Base-by-base conservation (phyloP, 73 alveolate species). In the Chromera velia region DNA sequence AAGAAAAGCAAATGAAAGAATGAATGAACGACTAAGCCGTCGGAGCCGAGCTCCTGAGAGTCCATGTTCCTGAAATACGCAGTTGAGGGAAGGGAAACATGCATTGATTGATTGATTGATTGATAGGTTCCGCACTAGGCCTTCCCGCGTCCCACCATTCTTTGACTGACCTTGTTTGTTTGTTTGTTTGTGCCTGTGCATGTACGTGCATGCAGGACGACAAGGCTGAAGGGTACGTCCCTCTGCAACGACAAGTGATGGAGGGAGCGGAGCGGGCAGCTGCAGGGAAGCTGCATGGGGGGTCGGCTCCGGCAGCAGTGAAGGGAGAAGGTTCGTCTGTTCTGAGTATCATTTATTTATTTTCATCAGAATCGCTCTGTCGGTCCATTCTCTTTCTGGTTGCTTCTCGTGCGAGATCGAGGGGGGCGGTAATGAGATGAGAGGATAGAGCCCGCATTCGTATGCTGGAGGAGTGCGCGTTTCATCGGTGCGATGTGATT, bases 201-300 rank as follows among this genome's bases (percentile, higher is more conserved):
- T 49, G 28, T 18, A 18, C 9, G 26, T 45, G 63, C 18, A 18
- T 9, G 63, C 68, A 55, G 68, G n/a, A 55, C 68, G 83, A 76
- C 83, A 64, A 64, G 46, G 70, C 33, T 10, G 77, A 77, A 34
- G 84, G 77, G 30, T 67, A 77, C 40, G 74, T 67, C 65, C 77
- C 77, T 9, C 76, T 55, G 32, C 77, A 76, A n/a, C 84, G 76
- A 17, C 72, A 77, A 31, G 46, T 77, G 30, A 13, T 76, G 70
- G 83, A 76, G 28, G 75, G 70, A 31, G 34, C 65, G 19, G 82
- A 73, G 17, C 75, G 33, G 30, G 83, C 34, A 73, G 83, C 74
- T 7, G 34, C 19, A 19, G 4, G 4, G 49, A 69, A 32, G 9
- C 32, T 10, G 32, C 71, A 26, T 13, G 26, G 17, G 18, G 18